Percentiles rank a stretch among this genome's conserved stretches.
These are phyloP conservation scores for Glutinoglossum americanum DNA, from an alignment of 495 filamentous ascomycete species.

Conservation along the genomic window DNA sequence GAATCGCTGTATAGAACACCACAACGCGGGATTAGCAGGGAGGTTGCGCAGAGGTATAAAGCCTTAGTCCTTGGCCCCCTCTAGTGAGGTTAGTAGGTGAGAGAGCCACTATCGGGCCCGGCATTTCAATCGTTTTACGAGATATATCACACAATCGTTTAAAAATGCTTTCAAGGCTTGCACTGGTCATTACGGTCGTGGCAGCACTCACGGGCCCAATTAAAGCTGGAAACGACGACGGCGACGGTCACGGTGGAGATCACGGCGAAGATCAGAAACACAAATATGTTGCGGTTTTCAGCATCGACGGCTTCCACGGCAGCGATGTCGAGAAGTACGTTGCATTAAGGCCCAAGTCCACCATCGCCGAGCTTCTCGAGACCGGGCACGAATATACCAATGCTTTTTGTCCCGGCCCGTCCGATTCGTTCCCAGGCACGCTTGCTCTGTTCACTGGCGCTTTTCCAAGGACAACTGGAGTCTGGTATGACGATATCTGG, in stretches of 20 bases:
- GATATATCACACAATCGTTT: too few relatives aligned
- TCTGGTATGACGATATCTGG: slow-evolving; percentile 20
- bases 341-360: slow-evolving; percentile 12
- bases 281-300: slow-evolving; percentile 16
- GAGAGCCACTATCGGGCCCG: too few relatives aligned
- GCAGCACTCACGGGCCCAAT: not conserved
- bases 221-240: not conserved
- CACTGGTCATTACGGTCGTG: not conserved
- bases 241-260: too few relatives aligned
- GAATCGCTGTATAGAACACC: too few relatives aligned
- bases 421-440: slow-evolving; percentile 18
- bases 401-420: slow-evolving; percentile 14
- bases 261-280: slow-evolving; percentile 10
- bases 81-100: too few relatives aligned
- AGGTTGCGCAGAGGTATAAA: too few relatives aligned
- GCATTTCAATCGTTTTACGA: too few relatives aligned
- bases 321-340: slow-evolving; percentile 15
- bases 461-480: slow-evolving; percentile 15
- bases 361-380: slow-evolving; percentile 11
- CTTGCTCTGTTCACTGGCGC: slow-evolving; percentile 14
- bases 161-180: not conserved
- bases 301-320: slow-evolving; percentile 13
- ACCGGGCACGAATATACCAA: slow-evolving; percentile 16
- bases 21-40: too few relatives aligned
- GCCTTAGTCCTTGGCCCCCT: too few relatives aligned